Evolutionary conservation across 306 rosid genomes (phyloP).

Genomic region (Senna siamea): DNA sequence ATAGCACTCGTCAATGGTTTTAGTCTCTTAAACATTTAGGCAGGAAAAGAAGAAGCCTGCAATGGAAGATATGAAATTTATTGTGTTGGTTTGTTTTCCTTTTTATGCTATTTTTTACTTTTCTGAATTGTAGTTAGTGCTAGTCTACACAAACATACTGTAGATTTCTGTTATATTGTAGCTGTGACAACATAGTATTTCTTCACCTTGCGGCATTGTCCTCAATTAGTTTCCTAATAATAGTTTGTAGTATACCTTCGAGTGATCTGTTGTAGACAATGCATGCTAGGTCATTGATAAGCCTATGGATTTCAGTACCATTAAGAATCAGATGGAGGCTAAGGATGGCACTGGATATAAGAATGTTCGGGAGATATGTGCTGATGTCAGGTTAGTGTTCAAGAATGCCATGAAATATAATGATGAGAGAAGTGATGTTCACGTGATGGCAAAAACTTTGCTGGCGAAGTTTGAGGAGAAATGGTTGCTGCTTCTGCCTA

Average conservation of each 20-base stretch:
- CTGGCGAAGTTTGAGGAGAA: constrained; percentile 87
- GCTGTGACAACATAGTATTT: background rate
- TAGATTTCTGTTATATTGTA: background rate
- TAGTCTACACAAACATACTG: background rate
- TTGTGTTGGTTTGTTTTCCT: background rate
- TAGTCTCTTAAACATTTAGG: background rate
- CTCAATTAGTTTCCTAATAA: background rate
- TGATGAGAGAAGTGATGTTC: constrained; percentile 85
- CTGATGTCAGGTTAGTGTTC: constrained; percentile 84
- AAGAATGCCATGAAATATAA: constrained; percentile 91
- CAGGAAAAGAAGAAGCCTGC: background rate
- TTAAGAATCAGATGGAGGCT: constrained; percentile 89
- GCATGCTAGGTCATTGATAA: constrained; percentile 81
- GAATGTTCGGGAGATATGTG: constrained; percentile 75
- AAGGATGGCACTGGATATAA: constrained; percentile 88
- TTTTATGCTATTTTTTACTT: background rate
- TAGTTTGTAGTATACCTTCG: constrained; percentile 24
- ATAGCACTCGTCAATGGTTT: background rate
- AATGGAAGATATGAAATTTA: background rate
- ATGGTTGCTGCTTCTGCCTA: constrained; percentile 88
- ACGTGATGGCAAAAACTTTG: constrained; percentile 90
- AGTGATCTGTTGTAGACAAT: constrained; percentile 38
- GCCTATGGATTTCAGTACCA: constrained; percentile 94
- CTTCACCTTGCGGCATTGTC: background rate
- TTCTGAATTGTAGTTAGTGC: constrained; percentile 6